phyloP scores from a whole-genome alignment of 495 filamentous ascomycete species.

The Trichoderma parareesei region DNA sequence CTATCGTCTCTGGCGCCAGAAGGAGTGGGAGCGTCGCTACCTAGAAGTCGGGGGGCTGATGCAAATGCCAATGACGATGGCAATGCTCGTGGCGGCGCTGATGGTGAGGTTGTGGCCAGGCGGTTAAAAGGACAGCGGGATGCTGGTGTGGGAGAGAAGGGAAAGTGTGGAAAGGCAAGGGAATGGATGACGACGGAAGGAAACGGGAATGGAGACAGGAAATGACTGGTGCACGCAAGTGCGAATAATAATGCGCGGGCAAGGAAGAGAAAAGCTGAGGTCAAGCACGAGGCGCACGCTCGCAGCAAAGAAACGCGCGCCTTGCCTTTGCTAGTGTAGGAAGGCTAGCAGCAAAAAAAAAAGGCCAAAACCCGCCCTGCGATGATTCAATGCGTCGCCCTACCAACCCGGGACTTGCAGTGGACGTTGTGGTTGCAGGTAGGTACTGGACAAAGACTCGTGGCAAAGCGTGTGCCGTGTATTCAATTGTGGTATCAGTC shows the following conservation, averaged over 20 bases:
- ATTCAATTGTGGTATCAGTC: background rate
- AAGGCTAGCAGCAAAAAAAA: conserved; percentile 7
- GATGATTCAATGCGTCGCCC: background rate
- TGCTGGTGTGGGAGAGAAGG: background rate
- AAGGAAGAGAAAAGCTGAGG: conserved; percentile 7
- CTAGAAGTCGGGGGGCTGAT: background rate
- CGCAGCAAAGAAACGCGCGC: background rate
- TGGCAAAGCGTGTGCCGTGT: too few relatives aligned
- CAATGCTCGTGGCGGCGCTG: background rate
- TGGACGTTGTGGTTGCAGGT: too few relatives aligned
- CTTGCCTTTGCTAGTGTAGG: background rate
- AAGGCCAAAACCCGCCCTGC: conserved; percentile 2
- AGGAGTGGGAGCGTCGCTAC: background rate
- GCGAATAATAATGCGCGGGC: background rate
- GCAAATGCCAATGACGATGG: background rate
- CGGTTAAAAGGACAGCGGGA: background rate
- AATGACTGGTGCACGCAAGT: background rate
- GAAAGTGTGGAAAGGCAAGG: background rate
- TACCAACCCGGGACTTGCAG: background rate
- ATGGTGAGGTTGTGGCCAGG: background rate
- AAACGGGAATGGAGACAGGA: background rate
- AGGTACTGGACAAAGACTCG: too few relatives aligned
- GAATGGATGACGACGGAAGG: background rate
- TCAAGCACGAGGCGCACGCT: conserved; percentile 8
- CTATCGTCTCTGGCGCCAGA: background rate